Conservation (phyloP, 73 alveolate genomes). For the Paramecium bursaria region DNA sequence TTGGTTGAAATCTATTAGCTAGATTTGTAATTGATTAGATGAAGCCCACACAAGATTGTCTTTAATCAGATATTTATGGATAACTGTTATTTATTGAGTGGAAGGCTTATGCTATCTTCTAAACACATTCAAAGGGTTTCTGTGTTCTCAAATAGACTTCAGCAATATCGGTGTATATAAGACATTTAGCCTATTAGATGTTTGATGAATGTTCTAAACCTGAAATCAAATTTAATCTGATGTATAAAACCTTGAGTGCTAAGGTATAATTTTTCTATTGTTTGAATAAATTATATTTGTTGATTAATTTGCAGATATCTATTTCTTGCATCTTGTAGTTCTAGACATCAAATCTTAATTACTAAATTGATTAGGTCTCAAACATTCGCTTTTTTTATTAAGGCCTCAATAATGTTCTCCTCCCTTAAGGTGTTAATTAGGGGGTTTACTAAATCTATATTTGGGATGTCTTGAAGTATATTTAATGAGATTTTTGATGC, state of each 20-base stretch:
- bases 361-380: conserved; percentile 1
- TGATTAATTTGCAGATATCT: conserved; percentile 50
- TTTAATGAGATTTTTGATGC: conserved; percentile 17
- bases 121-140: neutral
- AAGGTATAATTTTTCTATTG: conserved; percentile 7
- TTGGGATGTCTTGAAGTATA: neutral
- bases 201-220: conserved; percentile 49
- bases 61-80: neutral
- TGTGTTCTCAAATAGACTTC: conserved; percentile 35
- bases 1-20: conserved; percentile 31
- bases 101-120: conserved; percentile 13
- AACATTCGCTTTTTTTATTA: conserved; percentile 2
- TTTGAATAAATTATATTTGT: conserved; percentile 51
- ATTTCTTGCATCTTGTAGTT: neutral
- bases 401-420: conserved; percentile 44
- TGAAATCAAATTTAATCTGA: conserved; percentile 29
- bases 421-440: conserved; percentile 6
- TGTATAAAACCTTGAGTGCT: conserved; percentile 48
- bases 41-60: neutral
- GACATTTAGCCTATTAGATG: neutral
- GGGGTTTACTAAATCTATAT: neutral
- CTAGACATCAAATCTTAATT: conserved; percentile 46
- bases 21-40: conserved; percentile 23
- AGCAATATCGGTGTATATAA: conserved; percentile 32
- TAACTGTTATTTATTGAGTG: neutral